Evolutionary conservation across 116 monocot genomes (phyloP).

Genomic region (Cymodocea nodosa): DNA sequence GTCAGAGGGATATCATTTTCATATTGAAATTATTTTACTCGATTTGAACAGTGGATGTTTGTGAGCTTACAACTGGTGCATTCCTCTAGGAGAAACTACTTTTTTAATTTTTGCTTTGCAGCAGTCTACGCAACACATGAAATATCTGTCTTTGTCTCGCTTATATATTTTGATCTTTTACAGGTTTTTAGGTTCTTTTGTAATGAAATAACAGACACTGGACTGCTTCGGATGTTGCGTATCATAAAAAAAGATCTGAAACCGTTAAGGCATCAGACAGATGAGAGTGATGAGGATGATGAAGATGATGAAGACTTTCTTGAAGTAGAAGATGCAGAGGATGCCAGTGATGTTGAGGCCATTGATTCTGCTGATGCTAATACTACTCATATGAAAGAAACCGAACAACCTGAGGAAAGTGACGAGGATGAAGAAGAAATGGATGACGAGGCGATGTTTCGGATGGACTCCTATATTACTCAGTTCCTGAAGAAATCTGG

Average conservation of each 20-base stretch:
- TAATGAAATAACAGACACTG: slow-evolving; percentile 53
- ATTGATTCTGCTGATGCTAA: slow-evolving; percentile 25
- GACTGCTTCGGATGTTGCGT: slow-evolving; percentile 61
- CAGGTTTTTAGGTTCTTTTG: slow-evolving; percentile 84
- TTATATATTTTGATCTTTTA: slow-evolving; percentile 5
- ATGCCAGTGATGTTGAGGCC: slow-evolving; percentile 27
- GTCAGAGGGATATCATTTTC: no score
- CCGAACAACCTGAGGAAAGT: slow-evolving; percentile 10
- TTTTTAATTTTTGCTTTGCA: no score
- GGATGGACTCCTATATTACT: slow-evolving; percentile 59
- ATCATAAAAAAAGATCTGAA: slow-evolving; percentile 86
- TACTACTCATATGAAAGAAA: slow-evolving; percentile 18
- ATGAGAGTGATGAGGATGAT: slow-evolving; percentile 36
- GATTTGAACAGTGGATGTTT: no score
- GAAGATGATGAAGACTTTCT: slow-evolving; percentile 60
- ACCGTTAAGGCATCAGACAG: slow-evolving; percentile 31
- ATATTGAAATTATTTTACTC: no score
- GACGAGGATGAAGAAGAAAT: slow-evolving; percentile 42
- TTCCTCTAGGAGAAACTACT: background rate
- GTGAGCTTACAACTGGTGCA: no score
- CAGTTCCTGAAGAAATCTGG: slow-evolving; percentile 59
- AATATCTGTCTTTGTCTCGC: background rate
- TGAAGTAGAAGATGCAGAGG: slow-evolving; percentile 59
- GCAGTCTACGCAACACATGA: no score
- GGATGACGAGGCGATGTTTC: slow-evolving; percentile 97